Conservation (phyloP, 495 filamentous ascomycete genomes). For the Penicillium nucicola region DNA sequence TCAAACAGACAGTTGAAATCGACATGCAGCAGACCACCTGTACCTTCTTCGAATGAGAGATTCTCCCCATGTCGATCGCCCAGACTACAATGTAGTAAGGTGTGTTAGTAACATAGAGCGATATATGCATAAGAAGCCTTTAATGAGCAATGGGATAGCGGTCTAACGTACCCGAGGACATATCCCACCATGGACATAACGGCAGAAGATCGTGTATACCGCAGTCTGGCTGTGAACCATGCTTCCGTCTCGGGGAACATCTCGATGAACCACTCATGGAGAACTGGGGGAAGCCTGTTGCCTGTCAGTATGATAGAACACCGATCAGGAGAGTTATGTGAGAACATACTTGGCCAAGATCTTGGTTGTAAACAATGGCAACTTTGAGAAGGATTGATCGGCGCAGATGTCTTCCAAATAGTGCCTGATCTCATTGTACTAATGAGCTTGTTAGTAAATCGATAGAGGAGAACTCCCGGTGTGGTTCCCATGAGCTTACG, state of each 20-base stretch:
- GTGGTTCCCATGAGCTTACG: slow-evolving; percentile 24
- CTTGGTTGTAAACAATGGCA: slow-evolving; percentile 64
- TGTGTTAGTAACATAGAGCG: slow-evolving; percentile 6
- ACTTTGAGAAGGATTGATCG: slow-evolving; percentile 41
- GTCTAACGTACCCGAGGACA: slow-evolving; percentile 64
- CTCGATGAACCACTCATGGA: slow-evolving; percentile 92
- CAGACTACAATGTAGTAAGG: slow-evolving; percentile 44
- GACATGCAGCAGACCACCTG: slow-evolving; percentile 92
- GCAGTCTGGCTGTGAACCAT: slow-evolving; percentile 88
- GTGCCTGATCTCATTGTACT: slow-evolving; percentile 58
- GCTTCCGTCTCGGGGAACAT: slow-evolving; percentile 88
- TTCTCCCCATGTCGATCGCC: slow-evolving; percentile 99
- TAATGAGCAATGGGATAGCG: neutral
- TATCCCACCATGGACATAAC: slow-evolving; percentile 98
- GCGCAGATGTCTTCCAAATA: slow-evolving; percentile 57
- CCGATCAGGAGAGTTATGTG: neutral
- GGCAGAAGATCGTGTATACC: slow-evolving; percentile 88
- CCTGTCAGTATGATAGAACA: slow-evolving; percentile 8
- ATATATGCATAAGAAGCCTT: neutral
- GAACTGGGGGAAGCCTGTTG: slow-evolving; percentile 69
- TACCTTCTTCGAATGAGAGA: slow-evolving; percentile 89
- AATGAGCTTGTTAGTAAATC: slow-evolving; percentile 4
- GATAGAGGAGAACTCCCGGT: neutral
- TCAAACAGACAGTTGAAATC: slow-evolving; percentile 99
- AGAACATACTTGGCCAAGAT: slow-evolving; percentile 48